These are phyloP conservation scores for Blastocystis sp. DNA, from an alignment of 352 stramenopile genomes.

Conservation along the genomic window DNA sequence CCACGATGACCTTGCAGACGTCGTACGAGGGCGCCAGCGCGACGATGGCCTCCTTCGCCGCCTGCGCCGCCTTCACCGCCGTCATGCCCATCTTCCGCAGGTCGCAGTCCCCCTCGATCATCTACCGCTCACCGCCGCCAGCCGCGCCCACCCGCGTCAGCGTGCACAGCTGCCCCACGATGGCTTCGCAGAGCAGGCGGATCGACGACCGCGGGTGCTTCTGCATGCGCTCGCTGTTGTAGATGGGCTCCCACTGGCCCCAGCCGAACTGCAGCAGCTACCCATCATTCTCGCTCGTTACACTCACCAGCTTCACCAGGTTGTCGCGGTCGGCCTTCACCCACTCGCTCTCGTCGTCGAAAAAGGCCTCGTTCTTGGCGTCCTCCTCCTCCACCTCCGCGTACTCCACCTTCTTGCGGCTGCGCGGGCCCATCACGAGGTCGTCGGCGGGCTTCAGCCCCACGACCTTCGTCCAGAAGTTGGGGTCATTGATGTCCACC, in stretches of 20 bases:
- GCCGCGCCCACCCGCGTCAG: too few species aligned
- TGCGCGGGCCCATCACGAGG: conserved; percentile 74
- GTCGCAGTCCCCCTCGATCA: conserved; percentile 15
- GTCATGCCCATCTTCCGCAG: conserved; percentile 28
- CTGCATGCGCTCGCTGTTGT: conserved; percentile 72
- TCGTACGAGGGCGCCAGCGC: background rate
- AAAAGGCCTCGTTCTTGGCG: conserved; percentile 76
- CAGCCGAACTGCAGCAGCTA: conserved; percentile 79
- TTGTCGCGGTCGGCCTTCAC: conserved; percentile 43
- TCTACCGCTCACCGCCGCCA: background rate
- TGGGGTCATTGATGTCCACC: conserved; percentile 85
- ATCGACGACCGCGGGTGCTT: conserved; percentile 75
- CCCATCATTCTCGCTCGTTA: conserved; percentile 70
- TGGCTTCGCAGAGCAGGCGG: conserved; percentile 71
- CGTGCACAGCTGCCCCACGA: conserved; percentile 21
- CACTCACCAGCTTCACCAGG: background rate
- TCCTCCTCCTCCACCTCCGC: conserved; percentile 75
- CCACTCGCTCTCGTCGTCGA: conserved; percentile 71
- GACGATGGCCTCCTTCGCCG: conserved; percentile 4
- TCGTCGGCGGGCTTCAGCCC: conserved; percentile 79
- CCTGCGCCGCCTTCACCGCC: background rate
- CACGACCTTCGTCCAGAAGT: conserved; percentile 90
- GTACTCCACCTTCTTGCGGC: conserved; percentile 72
- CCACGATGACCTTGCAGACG: too few species aligned
- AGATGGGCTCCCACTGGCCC: conserved; percentile 80